Evolutionary conservation across 202 grass and related monocot genomes (phyloP), one percentile per base, ranked within the genome.

Genomic region (Alloteropsis angusta): DNA sequence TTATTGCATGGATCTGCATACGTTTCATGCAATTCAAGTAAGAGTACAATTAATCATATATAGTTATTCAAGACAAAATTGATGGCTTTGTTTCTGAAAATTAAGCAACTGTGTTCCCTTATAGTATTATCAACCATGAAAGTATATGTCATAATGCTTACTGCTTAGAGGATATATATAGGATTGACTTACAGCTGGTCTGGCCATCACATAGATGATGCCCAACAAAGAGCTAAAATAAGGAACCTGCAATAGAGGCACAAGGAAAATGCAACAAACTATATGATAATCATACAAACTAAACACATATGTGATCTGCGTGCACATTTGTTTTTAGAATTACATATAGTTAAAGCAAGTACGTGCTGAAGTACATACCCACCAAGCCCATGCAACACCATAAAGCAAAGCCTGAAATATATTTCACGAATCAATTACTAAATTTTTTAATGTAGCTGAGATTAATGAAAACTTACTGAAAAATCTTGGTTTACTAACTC

Each of bases 141-240:
- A 35, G 58, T n/a, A n/a, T 10, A 58, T 58, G 22, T 13, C 5
- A 12, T 37, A 76, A 8, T 28, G 13, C 49, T 64, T 37, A 76
- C 8, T 28, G 13, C 49, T 64, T 53, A 47, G 23, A 52, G 15
- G 35, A 55, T 53, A 42, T 36, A 75, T 55, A 67, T 14, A 30
- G n/a, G 4, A 37, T 9, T 74, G 58, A 85, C 90, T 91, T 93
- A 97, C 93, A 76, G 88, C 87, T 64, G 93, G 90, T 84, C 87
- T 93, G 55, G 81, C 93, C 65, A 97, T 77, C 28, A 72, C 81
- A 86, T 86, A 97, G 30, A 97, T 91, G 71, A 97, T 68, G 59
- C 84, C 90, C 65, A 97, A 81, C 67, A 87, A 91, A 76, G 93
- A 92, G 83, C 72, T 85, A 55, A 91, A 65, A 81, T 97, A 97